Conservation (phyloP, 371 early-diverging fungal species). For the Zychaea mexicana region DNA sequence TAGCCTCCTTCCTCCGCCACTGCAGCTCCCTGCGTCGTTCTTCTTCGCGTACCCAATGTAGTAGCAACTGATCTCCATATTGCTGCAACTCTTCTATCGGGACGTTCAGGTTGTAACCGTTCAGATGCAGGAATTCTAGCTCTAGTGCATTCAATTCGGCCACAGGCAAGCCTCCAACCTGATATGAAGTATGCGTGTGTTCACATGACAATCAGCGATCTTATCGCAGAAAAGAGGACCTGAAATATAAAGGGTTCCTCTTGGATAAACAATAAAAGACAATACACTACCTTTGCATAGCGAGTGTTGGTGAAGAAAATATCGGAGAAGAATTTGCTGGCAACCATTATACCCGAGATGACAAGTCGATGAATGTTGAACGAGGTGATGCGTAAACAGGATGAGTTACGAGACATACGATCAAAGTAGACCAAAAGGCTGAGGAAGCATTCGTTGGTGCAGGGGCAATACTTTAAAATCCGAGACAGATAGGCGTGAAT, state of each 20-base stretch:
- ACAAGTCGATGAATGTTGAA: constrained; percentile 83
- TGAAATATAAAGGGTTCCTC: not conserved
- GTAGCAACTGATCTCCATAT: constrained; percentile 59
- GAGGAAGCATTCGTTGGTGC: constrained; percentile 77
- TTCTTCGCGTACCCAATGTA: constrained; percentile 33
- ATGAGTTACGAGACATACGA: constrained; percentile 65
- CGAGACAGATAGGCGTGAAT: constrained; percentile 70
- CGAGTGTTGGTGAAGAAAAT: constrained; percentile 82
- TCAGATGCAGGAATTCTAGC: constrained; percentile 78
- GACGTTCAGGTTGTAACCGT: constrained; percentile 77
- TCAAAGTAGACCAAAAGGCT: constrained; percentile 77
- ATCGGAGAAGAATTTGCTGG: constrained; percentile 78
- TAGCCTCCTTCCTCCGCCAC: constrained; percentile 16
- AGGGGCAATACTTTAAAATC: constrained; percentile 84
- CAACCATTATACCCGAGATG: constrained; percentile 70
- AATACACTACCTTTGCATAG: constrained; percentile 74
- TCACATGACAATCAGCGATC: constrained; percentile 10
- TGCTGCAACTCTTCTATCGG: constrained; percentile 78
- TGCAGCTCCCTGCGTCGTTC: constrained; percentile 21
- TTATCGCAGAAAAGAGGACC: not conserved
- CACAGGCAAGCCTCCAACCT: constrained; percentile 93
- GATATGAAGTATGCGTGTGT: not conserved
- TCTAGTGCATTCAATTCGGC: constrained; percentile 90
- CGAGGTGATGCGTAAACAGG: constrained; percentile 61
- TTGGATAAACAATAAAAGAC: too few relatives aligned